These are phyloP conservation scores for Mycosphaerella sp. DNA, from an alignment of 2,329 filamentous ascomycete species.

Conservation along the genomic window DNA sequence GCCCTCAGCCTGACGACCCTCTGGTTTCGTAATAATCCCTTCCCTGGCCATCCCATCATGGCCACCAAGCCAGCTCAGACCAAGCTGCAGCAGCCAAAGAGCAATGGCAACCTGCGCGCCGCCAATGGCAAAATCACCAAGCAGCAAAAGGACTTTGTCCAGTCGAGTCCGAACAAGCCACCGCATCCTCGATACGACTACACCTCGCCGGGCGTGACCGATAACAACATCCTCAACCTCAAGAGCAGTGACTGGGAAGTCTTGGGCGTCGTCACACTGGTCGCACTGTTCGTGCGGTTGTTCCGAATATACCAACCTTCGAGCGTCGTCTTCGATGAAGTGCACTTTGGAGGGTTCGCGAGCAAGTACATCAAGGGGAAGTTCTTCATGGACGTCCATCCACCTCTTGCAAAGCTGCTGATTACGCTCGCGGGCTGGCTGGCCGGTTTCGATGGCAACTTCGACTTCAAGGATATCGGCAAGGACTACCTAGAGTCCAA, in stretches of 20 bases:
- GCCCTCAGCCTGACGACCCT: background rate
- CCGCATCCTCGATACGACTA: conserved; percentile 48
- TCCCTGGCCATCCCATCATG: conserved; percentile 15
- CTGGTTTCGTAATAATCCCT: background rate
- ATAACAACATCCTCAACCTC: conserved; percentile 88
- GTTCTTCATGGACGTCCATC: conserved; percentile 99
- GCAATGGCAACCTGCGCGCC: conserved; percentile 11
- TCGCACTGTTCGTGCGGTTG: conserved; percentile 74
- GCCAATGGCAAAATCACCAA: conserved; percentile 16
- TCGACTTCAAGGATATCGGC: conserved; percentile 99
- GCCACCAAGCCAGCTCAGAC: conserved; percentile 18
- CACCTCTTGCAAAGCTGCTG: conserved; percentile 90
- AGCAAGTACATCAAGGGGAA: conserved; percentile 98
- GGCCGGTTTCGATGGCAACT: conserved; percentile 88
- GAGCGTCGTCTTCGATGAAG: conserved; percentile 98
- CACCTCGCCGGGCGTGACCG: conserved; percentile 70
- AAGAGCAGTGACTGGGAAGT: conserved; percentile 77
- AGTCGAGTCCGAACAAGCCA: conserved; percentile 33
- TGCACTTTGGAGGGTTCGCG: conserved; percentile 97
- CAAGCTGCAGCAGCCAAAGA: conserved; percentile 12
- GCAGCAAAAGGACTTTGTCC: conserved; percentile 18
- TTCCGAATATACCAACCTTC: conserved; percentile 95
- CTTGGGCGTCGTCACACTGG: conserved; percentile 63
- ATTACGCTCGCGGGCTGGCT: conserved; percentile 93
- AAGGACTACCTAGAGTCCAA: conserved; percentile 95